Evolutionary conservation across 108 stramenopile species (phyloP), one percentile per base, ranked within the genome.

Genomic region (Skeletonema menzelii): DNA sequence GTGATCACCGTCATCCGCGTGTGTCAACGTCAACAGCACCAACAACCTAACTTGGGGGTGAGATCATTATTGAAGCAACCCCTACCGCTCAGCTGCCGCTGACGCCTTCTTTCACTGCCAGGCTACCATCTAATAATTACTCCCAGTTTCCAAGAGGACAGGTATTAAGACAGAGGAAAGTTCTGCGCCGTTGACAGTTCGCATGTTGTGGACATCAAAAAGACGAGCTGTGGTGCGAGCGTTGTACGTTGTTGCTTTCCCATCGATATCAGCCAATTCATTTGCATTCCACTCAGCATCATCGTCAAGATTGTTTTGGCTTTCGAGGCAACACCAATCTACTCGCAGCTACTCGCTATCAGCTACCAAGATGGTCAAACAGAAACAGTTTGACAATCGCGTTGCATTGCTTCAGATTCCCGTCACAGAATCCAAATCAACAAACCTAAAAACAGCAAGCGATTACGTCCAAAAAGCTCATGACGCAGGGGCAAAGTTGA

Each of bases 381-480:
- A 17, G 6, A 32, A 32, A 7, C 69, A 72, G 47, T 27, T 64
- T 15, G 47, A 59, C 13, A 73, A 70, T 42, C 80, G 90, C 8
- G 85, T 99, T 26, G 97, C 95, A 0, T 80, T 98, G 59, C 96
- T 97, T 56, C 98, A 99, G 78, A 86, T 99, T 56, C 81, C 79
- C 8, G 95, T 96, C 11, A 88, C 90, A 12, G 37, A 40, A 34
- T 84, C 97, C 82, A 98, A 97, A 73, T 72, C 70, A 12, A 61
- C 63, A 27, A 99, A 99, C 70, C 82, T 97, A 15, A 53, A 75
- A 44, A 86, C 88, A 8, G 93, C 94, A 1, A 65, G 60, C 27
- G 66, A 69, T 4, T 96, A 83, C 58, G 63, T 99, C 34, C 14
- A 60, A n/a, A 42, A 82, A n/a, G 97, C 97, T 31, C 73, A 75